These are phyloP conservation scores for Fusarium luffae DNA, from an alignment of 2,329 filamentous ascomycete genomes.

Conservation along the genomic window DNA sequence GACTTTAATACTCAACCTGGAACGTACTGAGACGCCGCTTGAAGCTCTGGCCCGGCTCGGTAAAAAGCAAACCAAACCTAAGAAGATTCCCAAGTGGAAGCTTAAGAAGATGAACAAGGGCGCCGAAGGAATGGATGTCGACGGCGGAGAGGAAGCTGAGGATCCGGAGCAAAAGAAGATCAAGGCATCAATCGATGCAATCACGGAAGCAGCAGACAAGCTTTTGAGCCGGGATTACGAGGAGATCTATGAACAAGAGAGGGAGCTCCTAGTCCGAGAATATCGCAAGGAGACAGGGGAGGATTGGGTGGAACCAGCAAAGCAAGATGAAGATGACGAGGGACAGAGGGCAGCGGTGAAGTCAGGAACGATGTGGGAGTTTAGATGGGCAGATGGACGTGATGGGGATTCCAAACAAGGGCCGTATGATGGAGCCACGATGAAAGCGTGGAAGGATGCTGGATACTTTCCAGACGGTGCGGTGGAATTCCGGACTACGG, in stretches of 20 bases:
- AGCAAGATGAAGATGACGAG: conserved; percentile 35
- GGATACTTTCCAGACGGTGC: conserved; percentile 85
- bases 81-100: conserved; percentile 73
- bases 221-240: conserved; percentile 83
- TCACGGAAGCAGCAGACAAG: conserved; percentile 91
- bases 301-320: conserved; percentile 73
- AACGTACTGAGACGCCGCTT: conserved; percentile 84
- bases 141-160: conserved; percentile 59
- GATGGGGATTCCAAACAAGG: conserved; percentile 84
- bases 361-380: conserved; percentile 75
- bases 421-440: conserved; percentile 84
- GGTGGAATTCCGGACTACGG: conserved; percentile 78
- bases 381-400: conserved; percentile 88
- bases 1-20: conserved; percentile 76
- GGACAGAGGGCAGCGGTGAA: conserved; percentile 28
- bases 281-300: conserved; percentile 89
- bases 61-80: conserved; percentile 71
- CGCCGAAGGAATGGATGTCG: conserved; percentile 75
- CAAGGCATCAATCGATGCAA: conserved; percentile 78
- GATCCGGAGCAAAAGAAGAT: conserved; percentile 77
- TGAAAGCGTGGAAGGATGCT: conserved; percentile 90
- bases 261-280: conserved; percentile 84
- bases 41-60: conserved; percentile 88
- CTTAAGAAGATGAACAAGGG: conserved; percentile 72
- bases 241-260: conserved; percentile 91